These are phyloP conservation scores for Oryza nivara DNA, from an alignment of 176 grass and related monocot species.

Conservation along the genomic window DNA sequence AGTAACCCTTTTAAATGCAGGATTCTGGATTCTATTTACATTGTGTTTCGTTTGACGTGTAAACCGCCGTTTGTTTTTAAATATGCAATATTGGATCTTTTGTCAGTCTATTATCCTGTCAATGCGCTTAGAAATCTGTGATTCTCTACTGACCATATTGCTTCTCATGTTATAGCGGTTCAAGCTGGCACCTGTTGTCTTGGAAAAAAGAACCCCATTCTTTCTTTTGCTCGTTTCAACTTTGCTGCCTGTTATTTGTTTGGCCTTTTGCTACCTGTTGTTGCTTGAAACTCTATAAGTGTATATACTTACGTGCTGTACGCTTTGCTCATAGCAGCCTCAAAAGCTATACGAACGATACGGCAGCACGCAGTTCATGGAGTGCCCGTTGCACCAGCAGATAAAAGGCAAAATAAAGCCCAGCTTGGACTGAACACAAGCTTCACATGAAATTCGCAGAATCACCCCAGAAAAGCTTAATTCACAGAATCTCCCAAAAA, in stretches of 20 bases:
- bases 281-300: too few relatives aligned
- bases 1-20: slow-evolving; percentile 23
- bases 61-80: slow-evolving; percentile 21
- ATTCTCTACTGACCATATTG: background rate
- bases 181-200: too few relatives aligned
- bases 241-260: background rate
- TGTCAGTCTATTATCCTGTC: background rate
- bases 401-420: too few relatives aligned
- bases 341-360: too few relatives aligned
- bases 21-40: slow-evolving; percentile 13
- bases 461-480: background rate
- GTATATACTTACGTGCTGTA: too few relatives aligned
- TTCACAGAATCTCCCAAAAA: too few relatives aligned
- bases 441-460: background rate
- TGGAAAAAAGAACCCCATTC: too few relatives aligned
- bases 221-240: background rate
- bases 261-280: too few relatives aligned
- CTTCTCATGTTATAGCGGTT: background rate
- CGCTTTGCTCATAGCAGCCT: too few relatives aligned
- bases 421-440: background rate
- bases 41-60: slow-evolving; percentile 23
- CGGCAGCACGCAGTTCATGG: too few relatives aligned
- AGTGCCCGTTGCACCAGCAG: too few relatives aligned
- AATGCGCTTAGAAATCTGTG: background rate
- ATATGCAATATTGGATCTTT: slow-evolving; percentile 15